These are phyloP conservation scores for Flaveria ramosissima DNA, from an alignment of 129 eudicot species.

Conservation along the genomic window DNA sequence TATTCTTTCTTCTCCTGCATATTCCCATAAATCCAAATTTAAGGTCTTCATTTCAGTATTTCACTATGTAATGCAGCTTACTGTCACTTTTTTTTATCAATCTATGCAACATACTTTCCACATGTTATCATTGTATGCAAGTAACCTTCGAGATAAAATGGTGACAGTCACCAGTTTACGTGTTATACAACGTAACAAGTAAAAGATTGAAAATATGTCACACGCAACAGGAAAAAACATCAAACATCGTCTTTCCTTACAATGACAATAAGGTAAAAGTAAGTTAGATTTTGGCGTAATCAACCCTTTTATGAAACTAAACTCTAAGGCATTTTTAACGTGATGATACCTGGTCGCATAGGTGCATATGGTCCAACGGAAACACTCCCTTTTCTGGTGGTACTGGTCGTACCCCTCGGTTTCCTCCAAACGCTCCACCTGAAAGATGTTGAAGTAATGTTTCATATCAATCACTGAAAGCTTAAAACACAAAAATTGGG, in stretches of 20 bases:
- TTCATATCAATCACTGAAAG: background rate
- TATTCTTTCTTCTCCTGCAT: conserved; percentile 77
- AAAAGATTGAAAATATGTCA: background rate
- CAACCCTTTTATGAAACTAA: background rate
- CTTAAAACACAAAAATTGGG: background rate
- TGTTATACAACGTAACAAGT: background rate
- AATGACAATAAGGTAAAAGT: background rate
- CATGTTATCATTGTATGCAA: background rate
- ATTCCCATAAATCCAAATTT: background rate
- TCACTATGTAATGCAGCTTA: background rate
- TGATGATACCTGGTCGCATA: conserved; percentile 67
- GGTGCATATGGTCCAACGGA: conserved; percentile 86
- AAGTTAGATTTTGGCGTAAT: background rate
- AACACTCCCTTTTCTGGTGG: conserved; percentile 93
- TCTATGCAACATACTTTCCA: background rate
- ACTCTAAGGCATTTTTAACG: background rate
- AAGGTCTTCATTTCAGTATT: background rate
- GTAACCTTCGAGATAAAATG: background rate
- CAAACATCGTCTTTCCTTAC: background rate
- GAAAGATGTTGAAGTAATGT: background rate
- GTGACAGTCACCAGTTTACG: too few species aligned
- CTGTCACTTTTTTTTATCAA: background rate
- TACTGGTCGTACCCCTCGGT: conserved; percentile 77
- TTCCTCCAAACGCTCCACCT: conserved; percentile 93
- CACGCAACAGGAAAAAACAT: background rate